Percentiles rank a stretch among this genome's conserved stretches.
These are phyloP conservation scores for carrot (Daucus carota) DNA, from an alignment of 129 eudicot species.

Conservation along the genomic window DH1_v3.0 NC_030385.2:27231501-27232000, in stretches of 20 bases:
- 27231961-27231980: too few species aligned
- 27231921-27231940: constrained; percentile 5
- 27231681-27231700: neutral
- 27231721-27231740: neutral
- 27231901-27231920: constrained; percentile 5
- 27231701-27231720: neutral
- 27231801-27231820: neutral
- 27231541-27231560: neutral
- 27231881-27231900: constrained; percentile 38
- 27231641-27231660: neutral
- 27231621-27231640: neutral
- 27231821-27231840: neutral
- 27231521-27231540: neutral
- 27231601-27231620: too few species aligned
- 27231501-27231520: neutral
- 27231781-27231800: neutral
- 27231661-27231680: neutral
- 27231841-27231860: neutral
- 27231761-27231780: neutral
- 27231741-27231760: neutral
- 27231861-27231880: constrained; percentile 19
- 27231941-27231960: constrained; percentile 5
- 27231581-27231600: neutral
- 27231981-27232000: neutral
- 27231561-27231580: neutral